phyloP scores from a whole-genome alignment of 2,329 filamentous ascomycete genomes.

The Pseudocercospora fijiensis region DNA sequence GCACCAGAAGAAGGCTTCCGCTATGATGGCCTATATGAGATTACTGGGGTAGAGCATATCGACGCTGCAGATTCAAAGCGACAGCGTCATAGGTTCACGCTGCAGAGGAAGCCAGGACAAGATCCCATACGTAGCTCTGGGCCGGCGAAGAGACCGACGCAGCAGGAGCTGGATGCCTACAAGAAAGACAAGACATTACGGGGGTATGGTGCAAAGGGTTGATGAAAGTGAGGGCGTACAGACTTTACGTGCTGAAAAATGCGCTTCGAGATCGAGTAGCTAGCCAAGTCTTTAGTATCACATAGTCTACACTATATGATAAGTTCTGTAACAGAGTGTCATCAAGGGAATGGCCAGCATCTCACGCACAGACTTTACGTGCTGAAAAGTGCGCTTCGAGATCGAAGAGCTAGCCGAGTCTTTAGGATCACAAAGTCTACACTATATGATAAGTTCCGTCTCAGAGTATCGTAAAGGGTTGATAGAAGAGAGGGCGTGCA shows the following conservation, averaged over 20 bases:
- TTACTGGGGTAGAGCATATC: slow-evolving; percentile 43
- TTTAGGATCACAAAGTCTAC: no score
- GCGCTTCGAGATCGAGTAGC: background rate
- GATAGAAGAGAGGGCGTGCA: background rate
- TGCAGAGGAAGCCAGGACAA: slow-evolving; percentile 48
- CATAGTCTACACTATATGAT: background rate
- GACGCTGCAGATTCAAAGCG: slow-evolving; percentile 42
- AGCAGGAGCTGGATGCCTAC: slow-evolving; percentile 38
- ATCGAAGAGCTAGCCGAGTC: background rate
- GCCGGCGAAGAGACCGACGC: slow-evolving; percentile 46
- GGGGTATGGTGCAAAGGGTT: slow-evolving; percentile 8
- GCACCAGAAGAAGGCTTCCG: slow-evolving; percentile 52
- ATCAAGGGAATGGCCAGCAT: no score
- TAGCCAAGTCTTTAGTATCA: background rate
- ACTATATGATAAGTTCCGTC: background rate
- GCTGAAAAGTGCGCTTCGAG: background rate
- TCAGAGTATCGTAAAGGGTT: background rate
- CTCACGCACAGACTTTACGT: no score
- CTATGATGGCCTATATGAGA: slow-evolving; percentile 59
- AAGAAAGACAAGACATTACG: slow-evolving; percentile 28
- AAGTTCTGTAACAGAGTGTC: no score
- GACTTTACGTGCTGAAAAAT: no score
- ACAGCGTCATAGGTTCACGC: slow-evolving; percentile 50
- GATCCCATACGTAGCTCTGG: slow-evolving; percentile 48
- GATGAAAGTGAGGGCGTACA: background rate